Percentiles rank a stretch among this genome's conserved stretches.
These are phyloP conservation scores for Trebouxia gelatinosa DNA, from an alignment of 163 green algal genomes.

Conservation along the genomic window DNA sequence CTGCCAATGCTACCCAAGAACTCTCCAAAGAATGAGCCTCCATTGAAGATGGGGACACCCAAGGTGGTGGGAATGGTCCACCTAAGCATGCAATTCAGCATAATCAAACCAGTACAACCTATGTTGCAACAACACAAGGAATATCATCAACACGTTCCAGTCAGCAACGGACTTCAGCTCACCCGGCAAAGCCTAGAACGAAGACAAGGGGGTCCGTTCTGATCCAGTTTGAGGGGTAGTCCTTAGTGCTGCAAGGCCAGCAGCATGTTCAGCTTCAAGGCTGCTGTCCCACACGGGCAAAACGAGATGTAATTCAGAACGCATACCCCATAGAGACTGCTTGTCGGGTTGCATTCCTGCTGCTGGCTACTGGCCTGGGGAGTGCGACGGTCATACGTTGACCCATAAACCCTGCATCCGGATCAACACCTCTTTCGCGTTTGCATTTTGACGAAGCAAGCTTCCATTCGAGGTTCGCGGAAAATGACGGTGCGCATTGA, in stretches of 20 bases:
- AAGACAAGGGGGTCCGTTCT: slow-evolving; percentile 46
- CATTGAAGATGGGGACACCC: slow-evolving; percentile 44
- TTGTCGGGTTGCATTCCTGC: slow-evolving; percentile 4
- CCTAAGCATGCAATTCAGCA: not conserved
- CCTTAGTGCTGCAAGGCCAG: slow-evolving; percentile 15
- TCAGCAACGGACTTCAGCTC: not conserved
- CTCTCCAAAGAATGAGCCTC: slow-evolving; percentile 59
- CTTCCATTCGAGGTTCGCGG: no score
- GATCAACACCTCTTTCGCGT: no score
- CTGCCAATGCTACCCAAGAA: slow-evolving; percentile 60
- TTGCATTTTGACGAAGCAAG: no score
- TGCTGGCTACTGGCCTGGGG: not conserved
- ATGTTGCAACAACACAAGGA: not conserved
- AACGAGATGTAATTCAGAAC: no score
- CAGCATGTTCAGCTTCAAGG: no score
- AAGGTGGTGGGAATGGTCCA: slow-evolving; percentile 52
- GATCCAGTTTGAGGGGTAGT: slow-evolving; percentile 43
- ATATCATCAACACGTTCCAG: not conserved
- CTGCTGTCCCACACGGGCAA: not conserved
- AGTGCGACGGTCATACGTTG: not conserved
- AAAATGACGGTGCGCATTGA: no score
- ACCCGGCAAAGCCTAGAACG: slow-evolving; percentile 42
- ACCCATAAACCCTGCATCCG: slow-evolving; percentile 22
- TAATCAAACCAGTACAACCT: not conserved
- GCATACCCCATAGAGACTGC: slow-evolving; percentile 6